Evolutionary conservation across 129 eudicot species (phyloP).

Genomic region (Gnaphalium uliginosum): DNA sequence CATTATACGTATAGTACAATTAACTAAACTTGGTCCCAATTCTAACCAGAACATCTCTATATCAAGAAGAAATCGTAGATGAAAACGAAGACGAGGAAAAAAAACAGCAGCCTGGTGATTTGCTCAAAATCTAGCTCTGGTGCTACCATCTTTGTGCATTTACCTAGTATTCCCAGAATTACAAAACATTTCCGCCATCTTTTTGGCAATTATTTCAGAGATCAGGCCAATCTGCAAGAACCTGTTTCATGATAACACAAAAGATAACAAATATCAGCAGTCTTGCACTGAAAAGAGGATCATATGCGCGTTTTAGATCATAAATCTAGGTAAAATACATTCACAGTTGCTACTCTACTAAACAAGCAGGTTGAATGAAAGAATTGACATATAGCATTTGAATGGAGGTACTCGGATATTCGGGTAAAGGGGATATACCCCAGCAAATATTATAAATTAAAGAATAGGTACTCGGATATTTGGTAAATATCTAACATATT

Average conservation of each 20-base stretch:
- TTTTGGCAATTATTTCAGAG: constrained; percentile 27
- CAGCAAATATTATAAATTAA: too few species aligned
- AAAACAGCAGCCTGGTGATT: constrained; percentile 23
- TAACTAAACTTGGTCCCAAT: constrained; percentile 33
- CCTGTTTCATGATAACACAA: neutral
- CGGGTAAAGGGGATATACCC: too few species aligned
- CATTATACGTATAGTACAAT: constrained; percentile 38
- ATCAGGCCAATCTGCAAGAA: constrained; percentile 34
- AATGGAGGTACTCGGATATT: neutral
- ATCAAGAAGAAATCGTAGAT: constrained; percentile 11
- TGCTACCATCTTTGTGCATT: constrained; percentile 39
- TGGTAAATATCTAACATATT: neutral
- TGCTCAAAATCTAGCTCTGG: constrained; percentile 32
- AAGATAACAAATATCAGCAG: neutral
- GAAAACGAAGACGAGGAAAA: neutral
- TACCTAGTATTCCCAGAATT: constrained; percentile 22
- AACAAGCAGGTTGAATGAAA: neutral
- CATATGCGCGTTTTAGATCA: neutral
- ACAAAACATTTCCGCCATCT: constrained; percentile 25
- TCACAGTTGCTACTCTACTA: neutral
- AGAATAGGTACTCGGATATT: neutral
- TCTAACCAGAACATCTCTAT: constrained; percentile 33
- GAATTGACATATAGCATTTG: neutral
- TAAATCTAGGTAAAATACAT: neutral
- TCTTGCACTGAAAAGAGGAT: neutral